Evolutionary conservation across 2,329 filamentous ascomycete species (phyloP), one percentile per base, ranked within the genome.

Genomic region (Monosporascus sp.): DNA sequence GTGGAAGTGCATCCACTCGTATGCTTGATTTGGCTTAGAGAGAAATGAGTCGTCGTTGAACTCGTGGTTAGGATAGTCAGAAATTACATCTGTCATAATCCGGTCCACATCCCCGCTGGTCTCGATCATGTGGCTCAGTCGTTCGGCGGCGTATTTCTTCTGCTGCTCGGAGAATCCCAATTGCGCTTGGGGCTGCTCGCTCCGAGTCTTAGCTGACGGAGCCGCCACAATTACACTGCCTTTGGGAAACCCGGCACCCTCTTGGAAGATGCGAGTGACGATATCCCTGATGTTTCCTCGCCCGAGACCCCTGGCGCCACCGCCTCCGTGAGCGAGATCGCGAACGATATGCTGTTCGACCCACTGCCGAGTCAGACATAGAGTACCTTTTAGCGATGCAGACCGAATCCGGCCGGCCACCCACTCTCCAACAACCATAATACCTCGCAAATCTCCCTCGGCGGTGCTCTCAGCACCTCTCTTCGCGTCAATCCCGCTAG

Each of bases 1-100:
- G 70, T 97, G 89, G 71, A 99, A 97, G 69, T 95, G 79, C 52
- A 99, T 81, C 94, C 94, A 99, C 65, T 97, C 93, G 69, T 96
- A 96, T 1, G 90, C 90, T 68, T 57, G 53, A 31, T 67, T 59
- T 3, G 95, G 95, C 67, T 99, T 99, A 37, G 86, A 89, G 35
- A 99, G 84, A 61, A 90, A 87, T 1, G 86, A 88, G 70, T 99
- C 94, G 68, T 99, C 94, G 73, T 97, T 95, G 71, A 88, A 99
- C 20, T 91, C 86, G 62, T 91, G 89, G 43, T 84, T 85, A 0
- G 93, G 91, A 68, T 96, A 99, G 60, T 88, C 82, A 22, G 88
- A 78, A 65, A 97, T 96, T 62, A 95, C 87, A 57, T 97, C 89
- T 19, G 84, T 86, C 65, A 93, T 78, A 63, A 95, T 87, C 55